Percentiles rank a stretch among this genome's conserved stretches.
These are phyloP conservation scores for Diospyros kaki DNA, from an alignment of 148 eudicot genomes.

Conservation along the genomic window DNA sequence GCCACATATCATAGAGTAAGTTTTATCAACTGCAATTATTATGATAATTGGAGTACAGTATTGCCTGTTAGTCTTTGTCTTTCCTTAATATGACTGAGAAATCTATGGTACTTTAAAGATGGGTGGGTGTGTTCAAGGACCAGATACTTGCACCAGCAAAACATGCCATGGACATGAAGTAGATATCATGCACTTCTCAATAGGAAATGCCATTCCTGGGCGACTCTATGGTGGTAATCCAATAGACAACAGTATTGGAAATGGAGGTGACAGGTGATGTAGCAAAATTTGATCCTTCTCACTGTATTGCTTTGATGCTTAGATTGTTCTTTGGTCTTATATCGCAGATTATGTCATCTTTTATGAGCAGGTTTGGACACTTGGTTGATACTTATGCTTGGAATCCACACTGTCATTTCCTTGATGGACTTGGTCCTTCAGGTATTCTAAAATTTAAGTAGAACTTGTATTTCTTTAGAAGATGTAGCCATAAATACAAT, in stretches of 20 bases:
- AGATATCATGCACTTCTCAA: slow-evolving; percentile 75
- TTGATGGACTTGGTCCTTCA: slow-evolving; percentile 59
- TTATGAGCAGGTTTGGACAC: slow-evolving; percentile 51
- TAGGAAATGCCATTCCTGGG: slow-evolving; percentile 78
- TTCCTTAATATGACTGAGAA: background rate
- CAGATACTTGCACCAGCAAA: slow-evolving; percentile 51
- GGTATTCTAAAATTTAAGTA: slow-evolving; percentile 28
- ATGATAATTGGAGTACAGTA: background rate
- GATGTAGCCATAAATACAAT: background rate
- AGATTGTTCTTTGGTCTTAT: background rate
- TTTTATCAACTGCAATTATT: background rate
- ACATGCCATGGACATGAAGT: slow-evolving; percentile 74
- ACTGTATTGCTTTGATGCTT: background rate
- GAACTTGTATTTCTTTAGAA: background rate
- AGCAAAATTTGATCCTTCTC: background rate
- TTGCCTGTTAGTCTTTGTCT: background rate
- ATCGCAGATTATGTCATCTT: background rate
- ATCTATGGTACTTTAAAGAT: slow-evolving; percentile 30
- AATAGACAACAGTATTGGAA: slow-evolving; percentile 42
- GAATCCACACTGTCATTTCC: slow-evolving; percentile 73
- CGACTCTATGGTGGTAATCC: slow-evolving; percentile 63
- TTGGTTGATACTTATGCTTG: slow-evolving; percentile 77
- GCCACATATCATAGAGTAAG: slow-evolving; percentile 74
- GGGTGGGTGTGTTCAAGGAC: slow-evolving; percentile 73
- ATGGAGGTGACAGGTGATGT: slow-evolving; percentile 53